phyloP scores from a whole-genome alignment of 2,329 filamentous ascomycete species.

The Cladosporium velox region DNA sequence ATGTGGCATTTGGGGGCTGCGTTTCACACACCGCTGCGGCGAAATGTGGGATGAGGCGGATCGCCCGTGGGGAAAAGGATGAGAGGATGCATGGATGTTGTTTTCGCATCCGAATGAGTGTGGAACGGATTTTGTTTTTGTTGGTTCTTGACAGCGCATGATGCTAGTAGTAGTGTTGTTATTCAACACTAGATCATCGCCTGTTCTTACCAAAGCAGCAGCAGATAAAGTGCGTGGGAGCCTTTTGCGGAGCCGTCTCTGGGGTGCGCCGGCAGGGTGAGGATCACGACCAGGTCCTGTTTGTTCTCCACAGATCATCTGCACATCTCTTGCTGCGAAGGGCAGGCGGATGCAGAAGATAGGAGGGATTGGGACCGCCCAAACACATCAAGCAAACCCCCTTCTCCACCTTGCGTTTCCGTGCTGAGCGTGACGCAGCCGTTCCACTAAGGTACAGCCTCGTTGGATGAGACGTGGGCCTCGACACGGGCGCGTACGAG shows the following conservation, averaged over 20 bases:
- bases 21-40: background rate
- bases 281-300: slow-evolving; percentile 4
- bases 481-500: slow-evolving; percentile 6
- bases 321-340: slow-evolving; percentile 6
- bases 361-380: background rate
- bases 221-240: background rate
- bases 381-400: background rate
- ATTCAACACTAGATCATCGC: background rate
- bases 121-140: background rate
- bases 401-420: background rate
- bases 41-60: background rate
- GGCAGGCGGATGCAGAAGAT: slow-evolving; percentile 11
- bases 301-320: background rate
- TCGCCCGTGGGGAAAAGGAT: slow-evolving; percentile 7
- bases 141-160: slow-evolving; percentile 1
- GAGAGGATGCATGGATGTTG: background rate
- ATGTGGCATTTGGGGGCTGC: background rate
- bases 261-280: slow-evolving; percentile 9
- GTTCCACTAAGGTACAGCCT: background rate
- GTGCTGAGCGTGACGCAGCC: slow-evolving; percentile 4
- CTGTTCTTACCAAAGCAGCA: background rate
- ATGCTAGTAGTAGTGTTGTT: background rate
- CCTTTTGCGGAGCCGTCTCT: slow-evolving; percentile 1
- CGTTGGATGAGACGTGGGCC: background rate
- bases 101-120: background rate